Percentiles rank a stretch among this genome's conserved stretches.
These are phyloP conservation scores for Sporothrix phasma DNA, from an alignment of 2,329 filamentous ascomycete species.

Conservation along the genomic window DNA sequence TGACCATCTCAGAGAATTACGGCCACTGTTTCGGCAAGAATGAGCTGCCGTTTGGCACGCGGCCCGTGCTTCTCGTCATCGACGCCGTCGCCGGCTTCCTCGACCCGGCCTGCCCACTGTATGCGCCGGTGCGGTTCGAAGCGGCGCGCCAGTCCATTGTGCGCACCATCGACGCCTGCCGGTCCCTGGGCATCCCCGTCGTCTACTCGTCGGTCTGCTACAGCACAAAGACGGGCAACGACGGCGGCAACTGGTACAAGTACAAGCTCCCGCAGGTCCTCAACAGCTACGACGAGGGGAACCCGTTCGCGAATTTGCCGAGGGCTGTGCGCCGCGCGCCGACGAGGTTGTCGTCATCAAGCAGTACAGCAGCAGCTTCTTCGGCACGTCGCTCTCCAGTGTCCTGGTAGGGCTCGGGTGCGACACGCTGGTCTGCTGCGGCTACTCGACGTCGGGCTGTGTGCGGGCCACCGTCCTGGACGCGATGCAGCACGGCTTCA, in stretches of 20 bases:
- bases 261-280: constrained; percentile 1
- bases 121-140: not conserved
- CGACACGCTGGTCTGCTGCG: not conserved
- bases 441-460: constrained; percentile 1
- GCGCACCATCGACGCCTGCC: not conserved
- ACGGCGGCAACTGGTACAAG: constrained; percentile 8
- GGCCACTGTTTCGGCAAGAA: constrained; percentile 2
- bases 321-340: not conserved
- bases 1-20: constrained; percentile 7
- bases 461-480: not conserved
- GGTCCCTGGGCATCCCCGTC: not conserved
- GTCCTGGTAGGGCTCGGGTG: not conserved
- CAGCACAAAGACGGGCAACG: not conserved
- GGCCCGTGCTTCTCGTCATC: not conserved
- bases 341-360: not conserved
- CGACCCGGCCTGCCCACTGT: not conserved
- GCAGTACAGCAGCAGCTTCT: constrained; percentile 8
- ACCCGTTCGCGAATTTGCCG: constrained; percentile 3
- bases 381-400: not conserved
- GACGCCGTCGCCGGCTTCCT: not conserved
- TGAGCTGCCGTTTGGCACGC: not conserved
- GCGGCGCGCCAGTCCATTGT: not conserved
- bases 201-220: not conserved
- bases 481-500: constrained; percentile 6
- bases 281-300: constrained; percentile 1